Evolutionary conservation across 139 green algal species (phyloP).

Genomic region (Raphidocelis subcapitata): DNA sequence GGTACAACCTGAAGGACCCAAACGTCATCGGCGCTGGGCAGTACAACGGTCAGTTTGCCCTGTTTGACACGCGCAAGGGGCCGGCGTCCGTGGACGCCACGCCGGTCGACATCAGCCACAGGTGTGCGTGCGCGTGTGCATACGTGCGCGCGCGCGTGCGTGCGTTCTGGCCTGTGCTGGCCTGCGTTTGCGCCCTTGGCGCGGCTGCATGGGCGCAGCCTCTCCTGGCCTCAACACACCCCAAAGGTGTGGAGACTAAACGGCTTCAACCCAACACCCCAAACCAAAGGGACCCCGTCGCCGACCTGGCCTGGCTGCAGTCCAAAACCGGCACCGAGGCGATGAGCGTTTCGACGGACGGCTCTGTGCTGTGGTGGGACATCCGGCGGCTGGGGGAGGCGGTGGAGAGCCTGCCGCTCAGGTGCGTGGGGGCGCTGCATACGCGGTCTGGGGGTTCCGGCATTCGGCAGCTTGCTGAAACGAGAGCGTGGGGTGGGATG

Average conservation of each 20-base stretch:
- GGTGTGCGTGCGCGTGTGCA: too few species aligned
- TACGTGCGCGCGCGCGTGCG: too few species aligned
- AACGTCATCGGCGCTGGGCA: slow-evolving; percentile 81
- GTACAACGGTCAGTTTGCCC: slow-evolving; percentile 89
- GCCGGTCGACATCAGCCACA: slow-evolving; percentile 66
- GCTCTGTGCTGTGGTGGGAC: slow-evolving; percentile 83
- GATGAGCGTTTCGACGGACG: slow-evolving; percentile 64
- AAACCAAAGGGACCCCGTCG: slow-evolving; percentile 79
- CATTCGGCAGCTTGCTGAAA: too few species aligned
- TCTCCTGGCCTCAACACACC: too few species aligned
- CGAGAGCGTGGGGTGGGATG: too few species aligned
- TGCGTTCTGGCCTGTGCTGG: too few species aligned
- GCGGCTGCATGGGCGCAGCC: too few species aligned
- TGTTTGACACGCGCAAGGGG: slow-evolving; percentile 88
- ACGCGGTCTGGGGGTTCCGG: too few species aligned
- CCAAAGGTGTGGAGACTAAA: too few species aligned
- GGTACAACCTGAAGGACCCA: slow-evolving; percentile 84
- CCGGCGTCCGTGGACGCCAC: slow-evolving; percentile 63
- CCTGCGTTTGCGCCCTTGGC: too few species aligned
- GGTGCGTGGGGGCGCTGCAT: too few species aligned
- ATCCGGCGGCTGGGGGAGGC: slow-evolving; percentile 78
- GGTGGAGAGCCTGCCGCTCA: slow-evolving; percentile 67
- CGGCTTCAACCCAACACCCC: too few species aligned
- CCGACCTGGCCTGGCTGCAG: slow-evolving; percentile 90
- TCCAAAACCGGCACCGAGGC: slow-evolving; percentile 91